A percentile compares a stretch with the other conserved stretches of the same genome.
These are phyloP conservation scores for Naganishia friedmannii DNA, from an alignment of 768 basidiomycete species.

Conservation along the genomic window DNA sequence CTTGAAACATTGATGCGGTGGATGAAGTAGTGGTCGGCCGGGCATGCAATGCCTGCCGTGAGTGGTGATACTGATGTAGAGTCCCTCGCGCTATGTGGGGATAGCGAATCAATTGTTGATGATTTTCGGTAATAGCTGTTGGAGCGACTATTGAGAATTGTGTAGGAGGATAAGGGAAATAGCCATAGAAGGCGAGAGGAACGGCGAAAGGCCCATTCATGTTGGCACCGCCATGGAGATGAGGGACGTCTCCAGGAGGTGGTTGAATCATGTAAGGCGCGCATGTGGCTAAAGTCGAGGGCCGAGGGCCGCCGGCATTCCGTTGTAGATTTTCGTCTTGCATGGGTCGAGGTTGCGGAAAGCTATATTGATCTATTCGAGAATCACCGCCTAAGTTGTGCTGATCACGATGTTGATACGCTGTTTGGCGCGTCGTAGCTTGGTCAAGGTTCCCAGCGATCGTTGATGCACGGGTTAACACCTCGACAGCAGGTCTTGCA, in stretches of 20 bases:
- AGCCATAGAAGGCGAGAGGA: neutral
- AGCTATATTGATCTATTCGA: neutral
- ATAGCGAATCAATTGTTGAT: neutral
- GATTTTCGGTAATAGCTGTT: neutral
- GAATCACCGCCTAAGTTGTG: neutral
- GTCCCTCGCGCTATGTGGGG: neutral
- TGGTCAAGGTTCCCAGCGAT: neutral
- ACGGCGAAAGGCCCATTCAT: neutral
- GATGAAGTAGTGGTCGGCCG: slow-evolving; percentile 7
- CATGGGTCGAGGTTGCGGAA: neutral
- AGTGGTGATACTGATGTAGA: neutral
- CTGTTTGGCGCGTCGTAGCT: neutral
- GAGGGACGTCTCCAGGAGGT: neutral
- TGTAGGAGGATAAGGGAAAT: neutral
- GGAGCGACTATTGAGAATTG: neutral
- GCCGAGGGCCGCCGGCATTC: neutral
- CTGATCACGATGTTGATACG: neutral
- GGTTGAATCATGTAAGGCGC: neutral
- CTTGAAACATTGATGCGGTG: neutral
- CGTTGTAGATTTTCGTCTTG: neutral
- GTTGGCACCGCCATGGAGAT: neutral
- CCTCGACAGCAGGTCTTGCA: neutral
- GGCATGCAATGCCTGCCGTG: neutral
- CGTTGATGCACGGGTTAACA: neutral
- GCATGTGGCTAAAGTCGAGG: neutral